A percentile compares a stretch with the other conserved stretches of the same genome.
phyloP scores from a whole-genome alignment of 2,329 filamentous ascomycete genomes.

The Fusarium tricinctum region DNA sequence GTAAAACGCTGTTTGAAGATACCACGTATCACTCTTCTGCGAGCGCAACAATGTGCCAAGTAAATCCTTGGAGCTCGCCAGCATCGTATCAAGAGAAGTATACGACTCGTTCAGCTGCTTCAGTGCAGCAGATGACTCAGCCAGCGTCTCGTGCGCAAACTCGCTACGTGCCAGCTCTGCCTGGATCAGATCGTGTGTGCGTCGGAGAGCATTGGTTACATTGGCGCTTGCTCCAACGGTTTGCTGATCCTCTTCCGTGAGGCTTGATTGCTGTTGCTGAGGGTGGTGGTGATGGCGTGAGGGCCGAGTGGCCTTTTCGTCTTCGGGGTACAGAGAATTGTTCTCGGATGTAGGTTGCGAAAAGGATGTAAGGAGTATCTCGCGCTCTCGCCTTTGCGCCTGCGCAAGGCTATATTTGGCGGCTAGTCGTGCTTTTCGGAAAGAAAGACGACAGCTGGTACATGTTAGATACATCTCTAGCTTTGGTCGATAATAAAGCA shows the following conservation, averaged over 20 bases:
- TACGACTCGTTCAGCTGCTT: conserved; percentile 85
- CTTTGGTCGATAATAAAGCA: conserved; percentile 12
- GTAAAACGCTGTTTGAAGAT: conserved; percentile 90
- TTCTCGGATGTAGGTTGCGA: conserved; percentile 59
- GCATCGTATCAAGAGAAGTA: conserved; percentile 80
- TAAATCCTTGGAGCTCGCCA: conserved; percentile 80
- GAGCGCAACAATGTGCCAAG: conserved; percentile 84
- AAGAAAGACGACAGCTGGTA: conserved; percentile 71
- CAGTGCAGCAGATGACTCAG: conserved; percentile 87
- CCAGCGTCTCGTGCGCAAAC: conserved; percentile 90
- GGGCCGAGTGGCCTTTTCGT: conserved; percentile 46
- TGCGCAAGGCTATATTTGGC: conserved; percentile 81
- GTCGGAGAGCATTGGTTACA: conserved; percentile 85
- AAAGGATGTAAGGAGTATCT: conserved; percentile 78
- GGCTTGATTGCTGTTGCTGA: conserved; percentile 54
- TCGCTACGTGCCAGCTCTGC: conserved; percentile 86
- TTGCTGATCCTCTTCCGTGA: conserved; percentile 77
- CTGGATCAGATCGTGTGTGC: conserved; percentile 89
- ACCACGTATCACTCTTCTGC: conserved; percentile 98
- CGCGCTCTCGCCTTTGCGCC: conserved; percentile 81
- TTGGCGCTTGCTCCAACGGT: conserved; percentile 82
- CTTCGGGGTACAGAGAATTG: conserved; percentile 49
- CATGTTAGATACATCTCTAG: conserved; percentile 12
- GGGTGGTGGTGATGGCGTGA: conserved; percentile 43
- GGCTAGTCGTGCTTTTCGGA: conserved; percentile 84